Conservation (phyloP, 306 rosid genomes). For the Mimosa bimucronata region DNA sequence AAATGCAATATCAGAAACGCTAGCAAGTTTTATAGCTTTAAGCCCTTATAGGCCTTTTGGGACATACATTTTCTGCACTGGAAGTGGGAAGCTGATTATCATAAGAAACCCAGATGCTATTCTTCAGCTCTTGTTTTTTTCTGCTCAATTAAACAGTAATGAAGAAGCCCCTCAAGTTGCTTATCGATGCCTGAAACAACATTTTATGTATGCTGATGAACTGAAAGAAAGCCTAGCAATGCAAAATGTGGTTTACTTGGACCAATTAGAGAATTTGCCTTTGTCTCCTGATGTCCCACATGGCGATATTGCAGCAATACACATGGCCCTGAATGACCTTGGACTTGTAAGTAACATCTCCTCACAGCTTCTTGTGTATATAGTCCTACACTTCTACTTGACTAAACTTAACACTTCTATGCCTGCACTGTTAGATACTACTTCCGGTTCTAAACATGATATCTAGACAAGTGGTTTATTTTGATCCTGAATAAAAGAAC, state of each 20-base stretch:
- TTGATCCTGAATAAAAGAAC: no score
- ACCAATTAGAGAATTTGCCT: constrained; percentile 48
- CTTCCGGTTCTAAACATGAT: no score
- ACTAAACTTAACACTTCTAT: neutral
- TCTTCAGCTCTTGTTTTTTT: constrained; percentile 63
- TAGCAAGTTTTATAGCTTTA: constrained; percentile 51
- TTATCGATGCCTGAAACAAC: constrained; percentile 39
- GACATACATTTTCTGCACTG: constrained; percentile 63
- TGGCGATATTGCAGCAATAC: neutral
- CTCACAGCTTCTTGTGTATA: neutral
- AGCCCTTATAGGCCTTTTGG: constrained; percentile 92
- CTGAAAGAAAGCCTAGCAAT: constrained; percentile 42
- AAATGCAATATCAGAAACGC: constrained; percentile 54
- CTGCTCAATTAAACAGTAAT: constrained; percentile 50
- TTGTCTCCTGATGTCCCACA: constrained; percentile 40
- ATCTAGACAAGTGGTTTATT: no score
- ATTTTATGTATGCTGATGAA: constrained; percentile 44
- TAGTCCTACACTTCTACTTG: neutral
- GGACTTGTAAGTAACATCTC: constrained; percentile 58
- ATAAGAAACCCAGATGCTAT: constrained; percentile 68
- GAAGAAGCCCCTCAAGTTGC: constrained; percentile 41
- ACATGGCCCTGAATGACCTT: constrained; percentile 56
- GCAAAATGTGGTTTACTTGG: constrained; percentile 43
- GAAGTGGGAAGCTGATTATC: constrained; percentile 48
- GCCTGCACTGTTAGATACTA: no score